Base-by-base conservation (phyloP, 2,329 filamentous ascomycete genomes). In the Aspergillus amoenus region DNA sequence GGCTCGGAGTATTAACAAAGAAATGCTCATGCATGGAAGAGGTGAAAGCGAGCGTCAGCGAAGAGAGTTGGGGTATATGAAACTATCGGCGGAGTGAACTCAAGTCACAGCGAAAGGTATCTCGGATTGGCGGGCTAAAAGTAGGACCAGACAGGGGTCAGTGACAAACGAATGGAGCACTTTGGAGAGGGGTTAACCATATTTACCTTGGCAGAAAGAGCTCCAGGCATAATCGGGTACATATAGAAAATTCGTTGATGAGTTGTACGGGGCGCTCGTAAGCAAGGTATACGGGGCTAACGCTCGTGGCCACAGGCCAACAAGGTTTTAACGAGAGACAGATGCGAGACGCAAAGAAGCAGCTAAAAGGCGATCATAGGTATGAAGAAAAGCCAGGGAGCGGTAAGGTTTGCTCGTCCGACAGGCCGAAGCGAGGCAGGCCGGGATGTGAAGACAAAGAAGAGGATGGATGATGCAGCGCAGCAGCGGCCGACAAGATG, bases 51-150 rank as follows among this genome's bases (percentile, higher is more conserved):
- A 53, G 50, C 9, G 50, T 57, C 40, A 45, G 37, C 37, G 45
- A 49, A 45, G 48, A 46, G n/a, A 27, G 30, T 18, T 45, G 47
- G 32, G 32, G 24, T 50, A 50, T 57, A 54, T 53, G 49, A 39
- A 54, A 52, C 21, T 50, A 9, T 37, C 32, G 37, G 44, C 40
- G 40, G 40, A 37, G 39, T 42, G 39, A 27, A 39, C 43, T 51
- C 15, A 24, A 42, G 50, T 50, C 45, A 50, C 40, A 22, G 22
- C 17, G 50, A 37, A 53, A 27, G 22, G 46, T 49, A 57, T 54
- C 45, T 53, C 45, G 32, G 39, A 54, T 57, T 54, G 55, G 55
- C 44, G 45, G 50, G 50, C 55, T 57, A 57, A 57, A 57, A 50
- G 45, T 46, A 54, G 55, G 32, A 53, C 27, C 55, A 57, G 30